Base-by-base conservation (phyloP, 139 green algal genomes). In the Coccomyxa sp. region DNA sequence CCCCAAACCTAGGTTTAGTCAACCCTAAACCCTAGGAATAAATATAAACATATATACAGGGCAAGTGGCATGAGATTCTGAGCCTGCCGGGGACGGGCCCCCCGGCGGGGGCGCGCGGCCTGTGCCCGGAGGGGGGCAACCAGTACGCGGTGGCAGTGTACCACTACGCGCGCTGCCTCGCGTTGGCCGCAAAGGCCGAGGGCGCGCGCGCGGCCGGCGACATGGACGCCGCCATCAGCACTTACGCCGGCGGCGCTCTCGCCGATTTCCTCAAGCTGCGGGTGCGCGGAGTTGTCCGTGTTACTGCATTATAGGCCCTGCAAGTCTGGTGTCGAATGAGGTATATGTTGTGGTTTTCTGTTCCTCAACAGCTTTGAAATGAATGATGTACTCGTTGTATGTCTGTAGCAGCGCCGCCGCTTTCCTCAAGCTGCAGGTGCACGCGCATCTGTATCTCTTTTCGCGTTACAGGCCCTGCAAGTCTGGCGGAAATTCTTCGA, bases 151-250 rank as follows among this genome's bases (percentile, higher is more conserved):
- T 79, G 66, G 76, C 58, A 30, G 85, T 87, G 13, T 88, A 32
- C 38, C 86, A 85, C 68, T 91, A 81, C 66, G 81, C 82, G 30
- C 86, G 82, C 18, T 74, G 27, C 57, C 38, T 91, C 58, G 79
- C 82, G 1, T n/a, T 88, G 23, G 80, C 83, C 18, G 83, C 82
- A 14, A 59, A 68, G 10, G 83, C 57, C 13, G 58, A 38, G 10
- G 79, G 23, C 12, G 28, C 13, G n/a, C 14, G 27, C 23, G 71
- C 12, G 25, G 71, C 71, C 14, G 71, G 71, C 21, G 71, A 77
- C 23, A 31, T 32, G 23, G 71, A 0, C 23, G 71, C 28, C 27
- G 16, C 31, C 71, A 10, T 18, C 31, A n/a, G 10, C 1, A 9
- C 25, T 9, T 77, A 77, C 9, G 27, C 31, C 23, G 25, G 27